phyloP scores from a whole-genome alignment of 164 flowering plant genomes.

The Litsea cubeba region DNA sequence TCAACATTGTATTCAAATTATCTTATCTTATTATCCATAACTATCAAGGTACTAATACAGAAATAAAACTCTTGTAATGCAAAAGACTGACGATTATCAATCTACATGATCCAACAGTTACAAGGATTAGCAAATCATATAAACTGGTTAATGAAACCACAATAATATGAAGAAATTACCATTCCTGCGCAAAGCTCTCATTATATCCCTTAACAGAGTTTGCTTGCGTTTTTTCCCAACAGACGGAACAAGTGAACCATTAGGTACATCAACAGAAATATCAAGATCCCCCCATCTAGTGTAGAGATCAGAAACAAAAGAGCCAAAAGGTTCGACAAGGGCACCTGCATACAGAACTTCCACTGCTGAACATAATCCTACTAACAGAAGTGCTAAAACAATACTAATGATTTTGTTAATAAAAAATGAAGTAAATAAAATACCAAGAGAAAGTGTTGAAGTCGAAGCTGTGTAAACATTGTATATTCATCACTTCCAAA shows the following conservation, averaged over 20 bases:
- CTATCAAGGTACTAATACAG: neutral
- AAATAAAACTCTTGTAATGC: neutral
- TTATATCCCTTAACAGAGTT: constrained; percentile 38
- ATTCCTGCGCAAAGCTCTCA: constrained; percentile 36
- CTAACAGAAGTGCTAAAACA: neutral
- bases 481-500: neutral
- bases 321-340: constrained; percentile 90
- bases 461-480: neutral
- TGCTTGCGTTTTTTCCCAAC: constrained; percentile 51
- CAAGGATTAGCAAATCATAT: neutral
- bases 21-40: no score
- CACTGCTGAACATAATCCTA: neutral
- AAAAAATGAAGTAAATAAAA: neutral
- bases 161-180: constrained; percentile 29
- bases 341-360: constrained; percentile 51
- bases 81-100: neutral
- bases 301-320: constrained; percentile 84
- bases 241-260: constrained; percentile 35
- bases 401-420: neutral
- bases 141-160: neutral
- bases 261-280: constrained; percentile 64
- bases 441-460: neutral
- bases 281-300: constrained; percentile 85
- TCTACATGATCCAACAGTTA: neutral
- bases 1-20: neutral